Base-by-base conservation (phyloP, 805 yeast genomes). In the Metschnikowia colocasiae region DNA sequence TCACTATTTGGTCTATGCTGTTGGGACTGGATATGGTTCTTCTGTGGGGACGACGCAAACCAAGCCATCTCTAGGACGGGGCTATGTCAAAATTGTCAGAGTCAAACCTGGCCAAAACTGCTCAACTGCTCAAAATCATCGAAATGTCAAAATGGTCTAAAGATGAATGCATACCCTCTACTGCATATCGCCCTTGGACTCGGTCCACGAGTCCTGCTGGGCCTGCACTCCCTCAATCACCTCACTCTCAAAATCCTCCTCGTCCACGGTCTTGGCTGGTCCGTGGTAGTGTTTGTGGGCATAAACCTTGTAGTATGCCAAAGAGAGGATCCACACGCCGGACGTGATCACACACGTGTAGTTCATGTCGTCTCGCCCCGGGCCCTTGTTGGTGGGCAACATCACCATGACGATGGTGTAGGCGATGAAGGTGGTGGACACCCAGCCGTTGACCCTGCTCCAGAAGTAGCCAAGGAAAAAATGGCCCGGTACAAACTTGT, bases 261-360 rank as follows among this genome's bases (percentile, higher is more conserved):
- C 47, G 38, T 61, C 67, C 18, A 62, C 52, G 3, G 63, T 63
- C 51, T 63, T 60, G 18, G 57, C 48, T 2, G 88, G 88, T 6
- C 89, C 89, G 27, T 71, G 59, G 68, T 78, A 83, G 59, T 71
- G 66, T 55, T 74, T 79, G 50, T 76, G 72, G 3, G 82, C 85
- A 59, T 75, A 75, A 4, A 69, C 60, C 46, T 61, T 71, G 64
- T 78, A 83, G 62, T 82, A 82, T 0, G 74, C 43, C 47, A 74
- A 57, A 0, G 85, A 71, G 16, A 81, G 64, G 4, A 78, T 48
- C 85, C 85, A 80, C 15, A 79, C 75, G 6, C 83, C 83, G 26
- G 78, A 76, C 22, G 80, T 82, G 48, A 84, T 81, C 2, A 80
- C 86, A 53, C 76, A 75, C 0, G 88, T 80, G 61, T 85, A 85